Evolutionary conservation across 2,329 filamentous ascomycete genomes (phyloP).

Genomic region (Nemania bipapillata): DNA sequence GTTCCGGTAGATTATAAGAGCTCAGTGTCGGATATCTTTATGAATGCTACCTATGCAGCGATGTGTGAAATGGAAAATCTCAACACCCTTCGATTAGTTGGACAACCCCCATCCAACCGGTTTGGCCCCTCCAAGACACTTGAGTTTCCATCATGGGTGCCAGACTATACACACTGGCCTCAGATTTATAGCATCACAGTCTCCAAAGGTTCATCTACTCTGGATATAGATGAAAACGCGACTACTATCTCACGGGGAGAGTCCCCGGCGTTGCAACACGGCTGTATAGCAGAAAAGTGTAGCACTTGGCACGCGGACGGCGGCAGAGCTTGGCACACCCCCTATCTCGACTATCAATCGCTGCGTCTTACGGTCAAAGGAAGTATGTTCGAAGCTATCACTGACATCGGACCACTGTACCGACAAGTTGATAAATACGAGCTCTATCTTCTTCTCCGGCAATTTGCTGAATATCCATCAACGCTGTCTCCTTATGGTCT

Average conservation of each 20-base stretch:
- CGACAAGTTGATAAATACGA: not conserved
- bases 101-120: not conserved
- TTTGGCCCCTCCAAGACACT: not conserved
- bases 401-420: not conserved
- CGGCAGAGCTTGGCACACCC: not conserved
- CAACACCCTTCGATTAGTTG: slow-evolving; percentile 13
- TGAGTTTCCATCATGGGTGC: slow-evolving; percentile 12
- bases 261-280: not conserved
- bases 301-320: slow-evolving; percentile 9
- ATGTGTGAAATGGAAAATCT: slow-evolving; percentile 1
- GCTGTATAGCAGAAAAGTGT: not conserved
- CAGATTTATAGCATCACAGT: slow-evolving; percentile 13
- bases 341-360: not conserved
- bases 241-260: not conserved
- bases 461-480: not conserved
- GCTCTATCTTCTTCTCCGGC: not conserved
- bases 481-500: slow-evolving; percentile 2
- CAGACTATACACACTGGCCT: slow-evolving; percentile 6
- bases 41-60: slow-evolving; percentile 7
- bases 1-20: not conserved
- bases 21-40: not conserved
- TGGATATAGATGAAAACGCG: not conserved
- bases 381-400: not conserved
- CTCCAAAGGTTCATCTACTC: not conserved
- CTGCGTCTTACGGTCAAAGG: slow-evolving; percentile 6